Evolutionary conservation across 176 grass and related monocot genomes (phyloP).

Genomic region (Carex parvula): DNA sequence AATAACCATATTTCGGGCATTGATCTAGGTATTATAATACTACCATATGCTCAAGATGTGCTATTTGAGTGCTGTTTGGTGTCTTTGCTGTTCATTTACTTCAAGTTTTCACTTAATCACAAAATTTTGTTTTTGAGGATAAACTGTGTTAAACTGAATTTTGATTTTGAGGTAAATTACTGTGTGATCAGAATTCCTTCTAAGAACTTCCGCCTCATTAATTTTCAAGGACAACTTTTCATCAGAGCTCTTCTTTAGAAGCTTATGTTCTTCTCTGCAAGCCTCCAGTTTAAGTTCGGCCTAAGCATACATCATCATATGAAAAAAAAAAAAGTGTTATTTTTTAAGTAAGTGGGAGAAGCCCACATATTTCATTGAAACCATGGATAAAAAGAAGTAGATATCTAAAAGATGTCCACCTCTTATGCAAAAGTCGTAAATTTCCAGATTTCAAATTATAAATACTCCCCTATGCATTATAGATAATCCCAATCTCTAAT

Average conservation of each 20-base stretch:
- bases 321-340: background rate
- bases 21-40: background rate
- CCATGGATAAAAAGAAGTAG: too few species aligned
- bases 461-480: background rate
- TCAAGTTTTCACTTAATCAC: background rate
- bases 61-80: background rate
- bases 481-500: background rate
- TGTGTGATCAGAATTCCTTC: conserved; percentile 46
- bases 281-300: conserved; percentile 44
- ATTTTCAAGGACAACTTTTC: conserved; percentile 36
- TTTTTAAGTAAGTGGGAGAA: background rate
- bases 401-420: too few species aligned
- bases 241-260: conserved; percentile 33
- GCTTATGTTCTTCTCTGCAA: conserved; percentile 39
- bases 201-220: conserved; percentile 46
- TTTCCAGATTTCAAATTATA: background rate
- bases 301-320: conserved; percentile 25
- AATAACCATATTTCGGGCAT: background rate
- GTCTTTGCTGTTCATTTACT: conserved; percentile 6
- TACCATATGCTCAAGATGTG: background rate
- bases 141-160: too few species aligned
- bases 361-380: too few species aligned
- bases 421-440: too few species aligned
- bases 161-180: conserved; percentile 20
- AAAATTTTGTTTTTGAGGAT: background rate